A percentile compares a stretch with the other conserved stretches of the same genome.
These are phyloP conservation scores for Torrubiella hemipterigena DNA, from an alignment of 2,329 filamentous ascomycete genomes.

Conservation along the genomic window DNA sequence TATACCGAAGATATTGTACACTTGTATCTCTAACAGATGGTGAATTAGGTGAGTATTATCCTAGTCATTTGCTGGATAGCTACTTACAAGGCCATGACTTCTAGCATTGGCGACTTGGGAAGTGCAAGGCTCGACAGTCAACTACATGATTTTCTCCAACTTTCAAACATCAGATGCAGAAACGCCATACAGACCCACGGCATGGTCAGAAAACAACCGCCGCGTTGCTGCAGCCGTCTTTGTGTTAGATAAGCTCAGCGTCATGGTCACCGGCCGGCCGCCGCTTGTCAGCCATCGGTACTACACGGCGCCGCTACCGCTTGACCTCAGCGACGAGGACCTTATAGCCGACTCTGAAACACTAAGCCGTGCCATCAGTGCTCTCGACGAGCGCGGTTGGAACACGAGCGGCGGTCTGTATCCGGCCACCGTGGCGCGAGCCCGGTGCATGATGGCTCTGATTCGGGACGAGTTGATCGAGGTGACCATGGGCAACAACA, in stretches of 20 bases:
- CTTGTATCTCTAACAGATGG: slow-evolving; percentile 3
- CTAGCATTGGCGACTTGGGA: slow-evolving; percentile 1
- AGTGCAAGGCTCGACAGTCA: background rate
- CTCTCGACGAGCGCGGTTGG: slow-evolving; percentile 38
- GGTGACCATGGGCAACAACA: slow-evolving; percentile 31
- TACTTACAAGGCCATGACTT: background rate
- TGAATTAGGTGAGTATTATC: slow-evolving; percentile 1
- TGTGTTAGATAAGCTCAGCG: slow-evolving; percentile 33
- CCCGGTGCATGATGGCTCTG: slow-evolving; percentile 32
- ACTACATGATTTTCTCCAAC: slow-evolving; percentile 1
- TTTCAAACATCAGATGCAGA: background rate
- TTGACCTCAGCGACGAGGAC: slow-evolving; percentile 40
- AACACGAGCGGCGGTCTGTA: slow-evolving; percentile 31
- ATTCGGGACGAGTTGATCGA: slow-evolving; percentile 49
- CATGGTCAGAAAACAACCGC: slow-evolving; percentile 2
- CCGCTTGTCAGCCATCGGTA: slow-evolving; percentile 40
- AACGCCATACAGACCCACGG: background rate
- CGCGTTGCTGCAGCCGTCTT: background rate
- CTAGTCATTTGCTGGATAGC: background rate
- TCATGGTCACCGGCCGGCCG: slow-evolving; percentile 41
- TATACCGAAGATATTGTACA: background rate
- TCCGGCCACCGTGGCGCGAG: slow-evolving; percentile 30
- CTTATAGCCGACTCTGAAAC: slow-evolving; percentile 24
- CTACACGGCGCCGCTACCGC: slow-evolving; percentile 37
- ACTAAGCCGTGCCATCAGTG: slow-evolving; percentile 8